Evolutionary conservation across 176 grass and related monocot species (phyloP).

Genomic region (Secale cereale): DNA sequence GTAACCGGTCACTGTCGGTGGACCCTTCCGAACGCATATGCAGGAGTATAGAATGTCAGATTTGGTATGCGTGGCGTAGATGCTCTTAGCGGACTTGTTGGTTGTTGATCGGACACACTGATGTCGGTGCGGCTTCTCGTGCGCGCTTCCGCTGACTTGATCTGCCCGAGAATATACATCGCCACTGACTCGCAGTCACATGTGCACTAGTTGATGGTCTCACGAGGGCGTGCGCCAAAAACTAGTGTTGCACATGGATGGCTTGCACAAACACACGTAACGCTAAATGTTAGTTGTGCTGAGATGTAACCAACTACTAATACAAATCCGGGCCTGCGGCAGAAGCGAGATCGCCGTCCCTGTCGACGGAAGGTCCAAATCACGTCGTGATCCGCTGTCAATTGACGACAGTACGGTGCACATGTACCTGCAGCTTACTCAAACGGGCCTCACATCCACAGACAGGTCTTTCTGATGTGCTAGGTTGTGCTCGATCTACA

Average conservation of each 20-base stretch:
- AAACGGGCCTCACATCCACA: not conserved
- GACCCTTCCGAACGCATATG: no score
- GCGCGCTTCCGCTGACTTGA: no score
- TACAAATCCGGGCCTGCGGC: not conserved
- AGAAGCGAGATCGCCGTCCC: not conserved
- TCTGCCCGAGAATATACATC: no score
- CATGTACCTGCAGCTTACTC: not conserved
- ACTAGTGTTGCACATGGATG: not conserved
- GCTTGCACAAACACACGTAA: not conserved
- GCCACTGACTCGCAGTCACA: no score
- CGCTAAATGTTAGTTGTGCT: not conserved
- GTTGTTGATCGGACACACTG: no score
- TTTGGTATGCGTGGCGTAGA: no score
- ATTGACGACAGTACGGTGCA: not conserved
- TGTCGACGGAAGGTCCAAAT: constrained; percentile 3
- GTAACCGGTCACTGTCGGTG: no score
- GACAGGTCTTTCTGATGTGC: not conserved
- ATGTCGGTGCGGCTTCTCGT: no score
- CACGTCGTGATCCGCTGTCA: not conserved
- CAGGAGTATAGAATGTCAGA: no score
- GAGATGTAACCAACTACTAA: not conserved
- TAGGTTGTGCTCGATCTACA: not conserved
- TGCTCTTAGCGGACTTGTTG: no score
- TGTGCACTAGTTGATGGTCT: no score
- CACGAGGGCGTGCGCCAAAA: no score